Conservation (phyloP, 179 eudicot genomes). For the Monotropa hypopitys region DNA sequence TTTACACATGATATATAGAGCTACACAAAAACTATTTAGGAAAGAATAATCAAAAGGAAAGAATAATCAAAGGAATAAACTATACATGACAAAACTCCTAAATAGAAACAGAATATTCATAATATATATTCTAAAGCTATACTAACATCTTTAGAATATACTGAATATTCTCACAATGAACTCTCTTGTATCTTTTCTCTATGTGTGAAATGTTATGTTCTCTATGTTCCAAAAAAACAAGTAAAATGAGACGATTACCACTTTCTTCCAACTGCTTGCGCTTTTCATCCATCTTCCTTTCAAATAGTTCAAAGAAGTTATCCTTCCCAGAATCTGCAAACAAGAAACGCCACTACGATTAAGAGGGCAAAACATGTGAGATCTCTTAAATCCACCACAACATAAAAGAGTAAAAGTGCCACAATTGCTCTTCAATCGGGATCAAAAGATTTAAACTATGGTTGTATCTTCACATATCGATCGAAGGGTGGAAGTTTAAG, state of each 20-base stretch:
- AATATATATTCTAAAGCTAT: too few relatives aligned
- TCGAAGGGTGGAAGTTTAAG: not conserved
- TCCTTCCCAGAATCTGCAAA: slow-evolving; percentile 63
- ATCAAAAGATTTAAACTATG: not conserved
- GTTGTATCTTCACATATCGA: not conserved
- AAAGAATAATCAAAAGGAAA: too few relatives aligned
- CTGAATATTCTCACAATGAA: too few relatives aligned
- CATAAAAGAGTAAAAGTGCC: not conserved
- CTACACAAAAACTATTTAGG: too few relatives aligned
- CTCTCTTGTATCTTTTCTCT: too few relatives aligned
- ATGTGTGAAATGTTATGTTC: too few relatives aligned
- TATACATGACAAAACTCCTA: too few relatives aligned
- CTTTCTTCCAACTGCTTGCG: slow-evolving; percentile 61
- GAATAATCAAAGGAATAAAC: too few relatives aligned
- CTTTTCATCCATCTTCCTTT: slow-evolving; percentile 78
- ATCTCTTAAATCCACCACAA: not conserved
- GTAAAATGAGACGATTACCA: slow-evolving; percentile 28
- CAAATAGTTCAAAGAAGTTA: slow-evolving; percentile 55
- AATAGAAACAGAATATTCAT: too few relatives aligned
- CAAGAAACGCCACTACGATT: slow-evolving; percentile 1
- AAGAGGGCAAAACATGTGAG: not conserved
- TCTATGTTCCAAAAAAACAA: not conserved
- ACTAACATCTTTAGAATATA: too few relatives aligned
- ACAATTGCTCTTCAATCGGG: not conserved
- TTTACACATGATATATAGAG: too few relatives aligned